Base-by-base conservation (phyloP, 768 basidiomycete species). In the Mycena maculata region DNA sequence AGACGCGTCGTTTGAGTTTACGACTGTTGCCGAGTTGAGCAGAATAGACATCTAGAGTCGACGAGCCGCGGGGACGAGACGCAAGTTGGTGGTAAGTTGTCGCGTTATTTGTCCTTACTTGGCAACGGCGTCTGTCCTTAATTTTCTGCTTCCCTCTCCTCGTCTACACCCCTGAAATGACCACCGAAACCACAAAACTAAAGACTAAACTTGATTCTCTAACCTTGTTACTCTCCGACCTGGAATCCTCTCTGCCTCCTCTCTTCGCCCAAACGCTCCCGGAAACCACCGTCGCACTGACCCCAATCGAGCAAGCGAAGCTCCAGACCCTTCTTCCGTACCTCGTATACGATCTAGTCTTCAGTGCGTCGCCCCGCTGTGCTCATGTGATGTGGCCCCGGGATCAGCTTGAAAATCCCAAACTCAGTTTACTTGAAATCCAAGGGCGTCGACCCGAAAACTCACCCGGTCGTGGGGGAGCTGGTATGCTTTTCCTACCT, bases 311-410 rank as follows among this genome's bases (percentile, higher is more conserved):
- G 65, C 92, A 93, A 72, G 94, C 93, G 27, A 94, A 94, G 76
- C 77, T 95, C 3, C 92, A 95, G 68, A 89, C 90, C 7, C 81
- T 88, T 38, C 74, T 95, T 45, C 92, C 93, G n/a, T 95, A 95
- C 77, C 83, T 93, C 31, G 84, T 92, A 4, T 93, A 95, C 73
- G 93, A 95, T 76, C 84, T 96, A 12, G 80, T 94, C n/a, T 94
- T 94, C 79, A 90, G 94, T 94, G 68, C 69, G 90, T 81, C 6
- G 39, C 49, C 20, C 16, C 30, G 31, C 18, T 31, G 67, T 15
- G 63, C 30, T 36, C 4, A 30, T 13, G 31, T 59, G 68, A 18
- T 3, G 25, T 16, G n/a, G n/a, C n/a, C n/a, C n/a, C 18, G 36
- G 9, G 25, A 11, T 69, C 44, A 8, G 30, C 20, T 3, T 39